Percentiles rank a stretch among this genome's conserved stretches.
phyloP scores from a whole-genome alignment of 2,329 filamentous ascomycete genomes.

The Tympanopsis confertula region DNA sequence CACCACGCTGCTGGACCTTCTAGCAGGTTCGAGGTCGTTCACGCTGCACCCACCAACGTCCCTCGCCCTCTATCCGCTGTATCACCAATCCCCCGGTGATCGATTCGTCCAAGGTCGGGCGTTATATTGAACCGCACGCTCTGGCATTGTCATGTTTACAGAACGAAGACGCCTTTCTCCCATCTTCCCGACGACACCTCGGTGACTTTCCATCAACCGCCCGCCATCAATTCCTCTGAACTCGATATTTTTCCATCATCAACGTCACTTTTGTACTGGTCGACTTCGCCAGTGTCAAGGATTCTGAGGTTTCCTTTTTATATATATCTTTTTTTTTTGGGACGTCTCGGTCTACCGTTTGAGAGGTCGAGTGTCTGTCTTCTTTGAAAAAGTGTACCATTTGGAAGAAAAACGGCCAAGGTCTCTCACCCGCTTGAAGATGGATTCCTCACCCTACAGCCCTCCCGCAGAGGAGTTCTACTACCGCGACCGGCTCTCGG shows the following conservation, averaged over 20 bases:
- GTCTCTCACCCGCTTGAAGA: background rate
- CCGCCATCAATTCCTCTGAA: constrained; percentile 32
- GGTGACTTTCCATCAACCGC: constrained; percentile 45
- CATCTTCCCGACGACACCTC: constrained; percentile 40
- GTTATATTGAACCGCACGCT: background rate
- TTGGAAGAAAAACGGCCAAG: background rate
- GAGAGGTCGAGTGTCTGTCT: background rate
- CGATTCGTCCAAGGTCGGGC: background rate
- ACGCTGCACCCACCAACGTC: background rate
- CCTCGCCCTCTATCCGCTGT: background rate
- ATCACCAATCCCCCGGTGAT: background rate
- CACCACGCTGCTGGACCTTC: background rate
- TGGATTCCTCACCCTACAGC: constrained; percentile 25
- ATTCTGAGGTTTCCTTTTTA: too few relatives aligned
- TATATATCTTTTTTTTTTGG: too few relatives aligned
- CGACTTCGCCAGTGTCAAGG: too few relatives aligned
- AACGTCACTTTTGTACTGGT: background rate
- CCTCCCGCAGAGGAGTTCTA: constrained; percentile 34
- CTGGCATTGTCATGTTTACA: constrained; percentile 39
- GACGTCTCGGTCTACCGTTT: background rate
- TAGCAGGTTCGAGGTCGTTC: background rate
- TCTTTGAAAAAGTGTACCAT: background rate
- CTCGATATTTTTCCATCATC: constrained; percentile 31
- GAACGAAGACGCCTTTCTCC: constrained; percentile 39
- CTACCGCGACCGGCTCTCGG: constrained; percentile 34